Evolutionary conservation across 192 early-diverging fungal genomes (phyloP).

Genomic region (Backusella macrospora): DNA sequence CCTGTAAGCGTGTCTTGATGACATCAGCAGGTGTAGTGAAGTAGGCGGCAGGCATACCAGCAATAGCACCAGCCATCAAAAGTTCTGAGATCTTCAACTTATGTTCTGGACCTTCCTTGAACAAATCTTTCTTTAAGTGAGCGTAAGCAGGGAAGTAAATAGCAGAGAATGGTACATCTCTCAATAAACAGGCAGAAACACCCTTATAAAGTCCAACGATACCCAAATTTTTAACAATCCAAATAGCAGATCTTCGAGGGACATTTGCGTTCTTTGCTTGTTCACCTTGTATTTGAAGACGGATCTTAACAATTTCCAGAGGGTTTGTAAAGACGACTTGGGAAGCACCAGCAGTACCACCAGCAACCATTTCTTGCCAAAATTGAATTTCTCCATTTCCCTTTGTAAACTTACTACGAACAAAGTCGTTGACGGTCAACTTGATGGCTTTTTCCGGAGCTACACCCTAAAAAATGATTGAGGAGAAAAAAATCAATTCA

Average conservation of each 20-base stretch:
- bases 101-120: conserved; percentile 81
- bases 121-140: conserved; percentile 94
- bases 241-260: conserved; percentile 74
- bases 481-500: neutral
- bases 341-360: conserved; percentile 83
- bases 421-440: conserved; percentile 94
- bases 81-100: conserved; percentile 69
- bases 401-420: conserved; percentile 67
- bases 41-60: conserved; percentile 97
- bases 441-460: conserved; percentile 99
- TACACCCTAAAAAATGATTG: conserved; percentile 61
- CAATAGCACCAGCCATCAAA: conserved; percentile 86
- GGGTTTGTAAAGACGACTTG: conserved; percentile 97
- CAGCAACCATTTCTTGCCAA: conserved; percentile 82
- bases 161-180: conserved; percentile 96
- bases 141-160: conserved; percentile 98
- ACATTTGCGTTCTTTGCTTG: conserved; percentile 55
- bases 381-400: conserved; percentile 77
- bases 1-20: conserved; percentile 97
- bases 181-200: conserved; percentile 87
- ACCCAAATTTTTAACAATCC: conserved; percentile 89
- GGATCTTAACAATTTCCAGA: conserved; percentile 98
- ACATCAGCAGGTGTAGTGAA: conserved; percentile 97
- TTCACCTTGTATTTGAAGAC: conserved; percentile 89
- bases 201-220: conserved; percentile 95